Evolutionary conservation across 805 yeast species (phyloP), one percentile per base, ranked within the genome.

Genomic region (Pichia gijzeniarum): DNA sequence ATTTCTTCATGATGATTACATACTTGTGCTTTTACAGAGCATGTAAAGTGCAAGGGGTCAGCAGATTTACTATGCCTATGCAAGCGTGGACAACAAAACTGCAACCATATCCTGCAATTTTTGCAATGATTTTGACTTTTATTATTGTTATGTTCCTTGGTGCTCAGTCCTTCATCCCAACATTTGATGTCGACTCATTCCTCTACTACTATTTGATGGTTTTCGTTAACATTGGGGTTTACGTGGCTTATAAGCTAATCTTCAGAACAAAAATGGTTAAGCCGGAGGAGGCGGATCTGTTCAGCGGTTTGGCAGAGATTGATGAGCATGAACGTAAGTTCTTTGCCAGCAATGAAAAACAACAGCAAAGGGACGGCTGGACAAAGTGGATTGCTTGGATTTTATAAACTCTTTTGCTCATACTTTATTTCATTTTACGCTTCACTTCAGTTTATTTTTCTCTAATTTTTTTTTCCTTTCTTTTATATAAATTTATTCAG

Each of bases 11-110:
- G 67, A 57, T 58, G 59, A 64, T 74, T 40, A 77, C 84, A 18
- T 85, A 79, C 56, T 52, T 81, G 25, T 71, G 79, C 41, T 86
- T 83, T 64, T 75, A 78, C 61, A 71, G 73, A 48, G 89, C 85
- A 1, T 74, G 81, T 55, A 59, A 66, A 41, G 77, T 70, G 1
- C 88, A 85, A 55, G 71, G 72, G 16, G 52, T 76, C 19, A 74
- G 69, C 60, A 71, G 78, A 43, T 51, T 47, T 35, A 60, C 59
- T 1, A 41, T 61, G 49, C 76, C 81, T 5, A 74, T 74, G 60
- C 70, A 63, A 45, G 70, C 80, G 4, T 74, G 77, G 75, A 64
- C 67, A 48, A 59, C 65, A 10, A 61, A 67, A n/a, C 69, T 74
- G 43, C 68, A 63, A 45, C 68, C 68, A 30, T 62, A 49, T 35